phyloP scores from a whole-genome alignment of 2,329 filamentous ascomycete species.

The Aspergillus luchuensis region DNA sequence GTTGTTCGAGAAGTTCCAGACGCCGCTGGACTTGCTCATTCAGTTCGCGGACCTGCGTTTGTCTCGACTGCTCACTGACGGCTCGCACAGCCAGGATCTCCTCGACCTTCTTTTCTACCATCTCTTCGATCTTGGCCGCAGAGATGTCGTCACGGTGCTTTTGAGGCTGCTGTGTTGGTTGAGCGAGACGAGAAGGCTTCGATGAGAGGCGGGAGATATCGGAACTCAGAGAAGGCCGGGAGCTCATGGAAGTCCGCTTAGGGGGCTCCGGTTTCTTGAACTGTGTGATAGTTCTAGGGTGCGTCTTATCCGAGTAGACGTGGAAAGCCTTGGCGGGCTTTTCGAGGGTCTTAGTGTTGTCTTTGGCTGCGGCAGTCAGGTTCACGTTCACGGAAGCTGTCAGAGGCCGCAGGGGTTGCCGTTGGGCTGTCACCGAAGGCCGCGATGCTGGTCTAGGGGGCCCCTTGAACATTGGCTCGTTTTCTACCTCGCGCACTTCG shows the following conservation, averaged over 20 bases:
- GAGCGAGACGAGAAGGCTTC: constrained; percentile 49
- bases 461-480: constrained; percentile 85
- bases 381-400: constrained; percentile 75
- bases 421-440: constrained; percentile 49
- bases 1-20: constrained; percentile 79
- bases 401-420: constrained; percentile 79
- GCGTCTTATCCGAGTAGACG: constrained; percentile 75
- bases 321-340: constrained; percentile 83
- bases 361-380: constrained; percentile 57
- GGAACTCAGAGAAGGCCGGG: constrained; percentile 37
- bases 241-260: constrained; percentile 48
- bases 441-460: constrained; percentile 58
- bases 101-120: constrained; percentile 88
- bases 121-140: constrained; percentile 78
- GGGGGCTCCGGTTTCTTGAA: constrained; percentile 45
- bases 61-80: constrained; percentile 56
- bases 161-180: constrained; percentile 32
- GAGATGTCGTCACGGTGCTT: constrained; percentile 58
- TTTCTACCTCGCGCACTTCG: constrained; percentile 92
- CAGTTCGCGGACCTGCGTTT: constrained; percentile 54
- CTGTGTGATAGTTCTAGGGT: constrained; percentile 47
- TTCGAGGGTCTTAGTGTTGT: constrained; percentile 56
- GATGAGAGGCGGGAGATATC: constrained; percentile 47
- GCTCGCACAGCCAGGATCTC: constrained; percentile 82
- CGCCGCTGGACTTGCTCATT: constrained; percentile 78